phyloP scores from a whole-genome alignment of 108 stramenopile genomes.

The Chaetoceros muelleri region DNA sequence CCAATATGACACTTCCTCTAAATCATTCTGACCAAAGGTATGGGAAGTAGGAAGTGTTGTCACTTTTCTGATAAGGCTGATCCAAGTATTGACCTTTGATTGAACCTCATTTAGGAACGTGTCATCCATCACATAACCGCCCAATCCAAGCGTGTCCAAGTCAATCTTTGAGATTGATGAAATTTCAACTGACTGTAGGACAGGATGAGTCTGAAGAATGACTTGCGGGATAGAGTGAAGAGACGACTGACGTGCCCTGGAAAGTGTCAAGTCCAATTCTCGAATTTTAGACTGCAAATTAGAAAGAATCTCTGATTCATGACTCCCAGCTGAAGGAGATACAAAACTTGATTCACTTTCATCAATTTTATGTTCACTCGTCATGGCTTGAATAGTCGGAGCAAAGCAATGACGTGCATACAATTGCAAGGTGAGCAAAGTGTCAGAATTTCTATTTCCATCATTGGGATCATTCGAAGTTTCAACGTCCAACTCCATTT shows the following conservation, averaged over 20 bases:
- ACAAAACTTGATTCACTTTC: conserved; percentile 3
- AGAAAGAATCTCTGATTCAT: conserved; percentile 28
- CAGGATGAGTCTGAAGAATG: not conserved
- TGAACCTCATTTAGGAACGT: conserved; percentile 68
- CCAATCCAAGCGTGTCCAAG: conserved; percentile 47
- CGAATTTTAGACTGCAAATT: conserved; percentile 56
- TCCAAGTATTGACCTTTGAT: conserved; percentile 55
- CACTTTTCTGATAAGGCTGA: conserved; percentile 69
- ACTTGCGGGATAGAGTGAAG: not conserved
- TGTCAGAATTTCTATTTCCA: conserved; percentile 6
- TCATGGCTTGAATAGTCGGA: conserved; percentile 48
- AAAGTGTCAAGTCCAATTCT: conserved; percentile 48
- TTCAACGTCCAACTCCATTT: not conserved
- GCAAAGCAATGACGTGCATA: conserved; percentile 72
- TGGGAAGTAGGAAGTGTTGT: conserved; percentile 48
- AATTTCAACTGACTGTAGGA: not conserved
- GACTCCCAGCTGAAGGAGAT: conserved; percentile 9
- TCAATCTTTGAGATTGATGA: conserved; percentile 19
- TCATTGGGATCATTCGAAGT: conserved; percentile 4
- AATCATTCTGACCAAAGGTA: conserved; percentile 46
- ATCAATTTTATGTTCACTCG: conserved; percentile 16
- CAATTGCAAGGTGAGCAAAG: conserved; percentile 43
- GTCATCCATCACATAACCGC: conserved; percentile 40
- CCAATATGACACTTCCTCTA: conserved; percentile 83
- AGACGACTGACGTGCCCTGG: conserved; percentile 7